Evolutionary conservation across 768 basidiomycete genomes (phyloP).

Genomic region (Termitomyces sp.): DNA sequence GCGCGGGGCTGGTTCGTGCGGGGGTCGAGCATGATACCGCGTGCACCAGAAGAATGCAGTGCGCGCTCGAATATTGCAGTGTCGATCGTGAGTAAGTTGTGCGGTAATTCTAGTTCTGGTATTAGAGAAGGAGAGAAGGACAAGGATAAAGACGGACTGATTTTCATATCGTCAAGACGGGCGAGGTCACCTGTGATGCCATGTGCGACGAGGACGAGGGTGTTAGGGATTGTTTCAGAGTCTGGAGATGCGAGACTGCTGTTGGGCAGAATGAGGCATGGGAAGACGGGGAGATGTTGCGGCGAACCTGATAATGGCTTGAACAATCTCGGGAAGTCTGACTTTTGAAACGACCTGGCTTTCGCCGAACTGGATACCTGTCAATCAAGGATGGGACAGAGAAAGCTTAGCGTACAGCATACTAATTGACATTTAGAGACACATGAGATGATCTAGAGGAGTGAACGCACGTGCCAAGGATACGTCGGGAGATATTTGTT

Average conservation of each 20-base stretch:
- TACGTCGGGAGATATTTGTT: slow-evolving; percentile 62
- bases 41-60: slow-evolving; percentile 52
- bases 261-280: slow-evolving; percentile 5
- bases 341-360: slow-evolving; percentile 63
- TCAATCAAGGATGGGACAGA: slow-evolving; percentile 1
- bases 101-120: slow-evolving; percentile 53
- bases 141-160: slow-evolving; percentile 46
- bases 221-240: slow-evolving; percentile 59
- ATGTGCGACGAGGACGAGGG: slow-evolving; percentile 68
- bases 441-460: not conserved
- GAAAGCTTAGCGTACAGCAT: slow-evolving; percentile 45
- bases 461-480: slow-evolving; percentile 64
- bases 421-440: slow-evolving; percentile 31
- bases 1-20: slow-evolving; percentile 48
- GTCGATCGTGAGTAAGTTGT: slow-evolving; percentile 68
- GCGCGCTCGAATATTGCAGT: slow-evolving; percentile 58
- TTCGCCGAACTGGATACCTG: slow-evolving; percentile 61
- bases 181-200: slow-evolving; percentile 48
- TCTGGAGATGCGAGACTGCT: slow-evolving; percentile 76
- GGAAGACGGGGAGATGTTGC: not conserved
- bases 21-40: slow-evolving; percentile 58
- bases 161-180: slow-evolving; percentile 73
- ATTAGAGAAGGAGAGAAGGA: not conserved
- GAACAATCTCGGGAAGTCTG: slow-evolving; percentile 68
- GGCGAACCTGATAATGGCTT: slow-evolving; percentile 63